Evolutionary conservation across 2,329 filamentous ascomycete genomes (phyloP), one percentile per base, ranked within the genome.

Genomic region (Aureobasidium sp.): DNA sequence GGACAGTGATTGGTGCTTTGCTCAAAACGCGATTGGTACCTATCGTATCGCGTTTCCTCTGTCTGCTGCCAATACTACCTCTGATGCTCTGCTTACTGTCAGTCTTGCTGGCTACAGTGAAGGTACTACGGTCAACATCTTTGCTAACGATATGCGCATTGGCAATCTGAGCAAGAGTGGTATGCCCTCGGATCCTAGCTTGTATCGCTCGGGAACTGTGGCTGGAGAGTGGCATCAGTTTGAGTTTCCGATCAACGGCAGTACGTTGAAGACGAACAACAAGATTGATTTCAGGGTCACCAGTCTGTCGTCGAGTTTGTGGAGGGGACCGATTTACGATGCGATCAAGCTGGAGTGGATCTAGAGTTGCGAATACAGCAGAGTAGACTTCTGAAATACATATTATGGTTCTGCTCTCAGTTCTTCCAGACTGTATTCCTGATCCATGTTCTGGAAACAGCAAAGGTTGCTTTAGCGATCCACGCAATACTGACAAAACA

Each of bases 221-320:
- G 76, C 74, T 5, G 78, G 78, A 1, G 78, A 80, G 68, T 79
- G 77, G 77, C 69, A 75, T 58, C 69, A 76, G 21, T 72, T 78
- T 25, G 75, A 80, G 67, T 77, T 74, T 57, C 61, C 63, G 0
- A 65, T 77, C 13, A 61, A 60, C 2, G 66, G 65, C 27, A 70
- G 65, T 10, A 57, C 57, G 37, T 61, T 77, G 60, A 70, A 64
- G 58, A 51, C n/a, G 31, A 23, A 60, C 54, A 77, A 76, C 59
- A 69, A 62, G 53, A 43, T 77, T 37, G 72, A 73, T 29, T 70
- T 77, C 53, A 66, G 64, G 21, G 73, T 77, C 8, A 23, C 25
- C 2, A 27, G 31, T 21, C 71, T 69, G 15, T 68, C 64, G 61
- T 71, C 66, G 15, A 69, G 70, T 17, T 61, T 63, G 45, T 77